Percentiles rank a stretch among this genome's conserved stretches.
Evolutionary conservation across 106 monocot species (phyloP).

Genomic region (Agapanthus africanus): DNA sequence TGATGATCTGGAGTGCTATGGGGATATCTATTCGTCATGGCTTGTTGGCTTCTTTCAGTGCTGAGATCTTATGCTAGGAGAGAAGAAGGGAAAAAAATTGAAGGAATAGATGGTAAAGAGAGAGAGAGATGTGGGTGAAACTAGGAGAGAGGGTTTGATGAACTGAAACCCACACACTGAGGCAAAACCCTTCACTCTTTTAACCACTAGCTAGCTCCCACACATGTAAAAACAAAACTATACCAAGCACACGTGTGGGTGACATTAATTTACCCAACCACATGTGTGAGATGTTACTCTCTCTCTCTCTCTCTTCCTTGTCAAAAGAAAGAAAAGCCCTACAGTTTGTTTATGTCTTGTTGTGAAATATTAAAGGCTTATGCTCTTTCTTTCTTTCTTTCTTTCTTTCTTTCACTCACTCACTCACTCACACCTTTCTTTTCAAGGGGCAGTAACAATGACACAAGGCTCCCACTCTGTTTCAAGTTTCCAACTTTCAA

Average conservation of each 20-base stretch:
- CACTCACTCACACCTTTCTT: too few relatives aligned
- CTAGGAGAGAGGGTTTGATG: not conserved
- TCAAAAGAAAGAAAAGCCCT: too few relatives aligned
- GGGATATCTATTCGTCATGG: conserved; percentile 1
- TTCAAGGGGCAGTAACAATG: too few relatives aligned
- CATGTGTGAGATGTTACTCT: conserved; percentile 4
- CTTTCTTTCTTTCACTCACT: too few relatives aligned
- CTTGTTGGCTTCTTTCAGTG: too few relatives aligned
- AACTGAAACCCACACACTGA: conserved; percentile 1
- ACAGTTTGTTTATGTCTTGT: conserved; percentile 3
- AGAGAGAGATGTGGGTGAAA: not conserved
- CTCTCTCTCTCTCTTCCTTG: too few relatives aligned
- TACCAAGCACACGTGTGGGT: conserved; percentile 12
- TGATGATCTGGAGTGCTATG: not conserved
- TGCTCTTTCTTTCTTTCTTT: too few relatives aligned
- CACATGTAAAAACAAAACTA: not conserved
- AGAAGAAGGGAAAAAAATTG: not conserved
- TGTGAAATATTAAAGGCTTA: too few relatives aligned
- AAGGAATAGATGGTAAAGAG: too few relatives aligned
- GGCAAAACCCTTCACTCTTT: conserved; percentile 6
- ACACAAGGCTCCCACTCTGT: too few relatives aligned
- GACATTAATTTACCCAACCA: not conserved
- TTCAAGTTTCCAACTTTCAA: conserved; percentile 1
- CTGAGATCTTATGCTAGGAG: not conserved
- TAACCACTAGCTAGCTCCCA: not conserved